Evolutionary conservation across 2,329 filamentous ascomycete genomes (phyloP).

Genomic region (Sporothrix phasma): DNA sequence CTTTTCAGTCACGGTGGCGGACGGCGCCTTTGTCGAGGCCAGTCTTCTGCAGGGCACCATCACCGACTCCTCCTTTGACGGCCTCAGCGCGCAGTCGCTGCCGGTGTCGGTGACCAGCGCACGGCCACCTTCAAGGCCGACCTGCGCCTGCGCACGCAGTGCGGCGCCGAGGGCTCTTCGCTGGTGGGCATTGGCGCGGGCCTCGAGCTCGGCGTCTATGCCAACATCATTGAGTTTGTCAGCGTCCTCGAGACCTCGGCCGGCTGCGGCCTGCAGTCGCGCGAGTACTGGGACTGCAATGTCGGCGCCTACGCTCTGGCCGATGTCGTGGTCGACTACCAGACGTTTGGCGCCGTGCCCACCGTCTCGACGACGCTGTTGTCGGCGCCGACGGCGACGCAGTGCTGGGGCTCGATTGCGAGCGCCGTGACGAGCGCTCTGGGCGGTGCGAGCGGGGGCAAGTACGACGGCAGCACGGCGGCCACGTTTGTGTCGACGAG

Average conservation of each 20-base stretch:
- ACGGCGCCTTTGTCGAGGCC: slow-evolving; percentile 33
- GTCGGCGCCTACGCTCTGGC: slow-evolving; percentile 29
- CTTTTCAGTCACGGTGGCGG: slow-evolving; percentile 39
- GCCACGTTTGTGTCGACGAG: not conserved
- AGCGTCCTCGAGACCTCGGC: slow-evolving; percentile 30
- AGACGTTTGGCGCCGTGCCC: slow-evolving; percentile 31
- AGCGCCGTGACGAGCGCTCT: not conserved
- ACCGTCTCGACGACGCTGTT: slow-evolving; percentile 33
- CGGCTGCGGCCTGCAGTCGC: slow-evolving; percentile 28
- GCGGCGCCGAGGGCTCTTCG: slow-evolving; percentile 29
- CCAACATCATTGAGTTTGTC: slow-evolving; percentile 46
- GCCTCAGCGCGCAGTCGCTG: slow-evolving; percentile 33
- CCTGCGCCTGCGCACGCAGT: slow-evolving; percentile 41
- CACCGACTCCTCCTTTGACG: slow-evolving; percentile 36
- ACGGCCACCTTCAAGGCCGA: slow-evolving; percentile 38
- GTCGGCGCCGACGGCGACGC: slow-evolving; percentile 28
- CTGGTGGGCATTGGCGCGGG: slow-evolving; percentile 30
- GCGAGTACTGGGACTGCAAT: slow-evolving; percentile 32
- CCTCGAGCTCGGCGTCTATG: slow-evolving; percentile 37
- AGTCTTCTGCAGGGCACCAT: slow-evolving; percentile 36
- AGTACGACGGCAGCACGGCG: not conserved
- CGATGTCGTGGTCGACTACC: slow-evolving; percentile 29
- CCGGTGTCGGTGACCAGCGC: slow-evolving; percentile 38
- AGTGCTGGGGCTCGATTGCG: slow-evolving; percentile 25
- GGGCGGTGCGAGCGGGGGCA: not conserved